A percentile compares a stretch with the other conserved stretches of the same genome.
Conservation (phyloP, 225 moss, liverwort and hornwort species). For the Sphagnum contortum region DNA sequence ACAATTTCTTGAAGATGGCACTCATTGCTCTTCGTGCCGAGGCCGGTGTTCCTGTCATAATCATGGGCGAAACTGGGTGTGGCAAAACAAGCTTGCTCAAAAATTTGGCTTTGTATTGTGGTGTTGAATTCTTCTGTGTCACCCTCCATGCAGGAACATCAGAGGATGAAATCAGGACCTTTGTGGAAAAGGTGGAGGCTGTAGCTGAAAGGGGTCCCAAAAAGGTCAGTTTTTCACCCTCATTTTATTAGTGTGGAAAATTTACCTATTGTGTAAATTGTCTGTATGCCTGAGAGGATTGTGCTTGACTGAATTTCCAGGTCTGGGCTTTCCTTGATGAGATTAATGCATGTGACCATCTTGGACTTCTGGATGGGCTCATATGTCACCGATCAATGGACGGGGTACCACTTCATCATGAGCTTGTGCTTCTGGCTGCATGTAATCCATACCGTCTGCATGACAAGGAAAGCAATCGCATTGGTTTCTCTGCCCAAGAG, state of each 20-base stretch:
- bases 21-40: slow-evolving; percentile 49
- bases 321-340: slow-evolving; percentile 61
- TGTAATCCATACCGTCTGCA: slow-evolving; percentile 52
- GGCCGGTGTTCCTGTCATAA: slow-evolving; percentile 42
- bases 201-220: slow-evolving; percentile 16
- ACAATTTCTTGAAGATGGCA: slow-evolving; percentile 59
- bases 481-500: slow-evolving; percentile 47
- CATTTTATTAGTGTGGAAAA: neutral
- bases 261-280: no score
- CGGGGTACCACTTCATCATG: slow-evolving; percentile 21
- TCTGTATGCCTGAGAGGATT: no score
- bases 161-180: slow-evolving; percentile 33
- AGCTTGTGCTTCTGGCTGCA: slow-evolving; percentile 45
- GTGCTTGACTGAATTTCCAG: slow-evolving; percentile 8
- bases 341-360: slow-evolving; percentile 58
- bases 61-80: slow-evolving; percentile 62
- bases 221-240: slow-evolving; percentile 12
- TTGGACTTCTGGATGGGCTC: slow-evolving; percentile 42
- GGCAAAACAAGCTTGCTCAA: slow-evolving; percentile 56
- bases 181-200: slow-evolving; percentile 16
- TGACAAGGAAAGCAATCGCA: slow-evolving; percentile 26
- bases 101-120: slow-evolving; percentile 26
- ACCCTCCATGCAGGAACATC: slow-evolving; percentile 53
- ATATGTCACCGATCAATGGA: slow-evolving; percentile 42
- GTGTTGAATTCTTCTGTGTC: slow-evolving; percentile 25